phyloP scores from a whole-genome alignment of 345 rosid species.

The Mercurialis annua region DNA sequence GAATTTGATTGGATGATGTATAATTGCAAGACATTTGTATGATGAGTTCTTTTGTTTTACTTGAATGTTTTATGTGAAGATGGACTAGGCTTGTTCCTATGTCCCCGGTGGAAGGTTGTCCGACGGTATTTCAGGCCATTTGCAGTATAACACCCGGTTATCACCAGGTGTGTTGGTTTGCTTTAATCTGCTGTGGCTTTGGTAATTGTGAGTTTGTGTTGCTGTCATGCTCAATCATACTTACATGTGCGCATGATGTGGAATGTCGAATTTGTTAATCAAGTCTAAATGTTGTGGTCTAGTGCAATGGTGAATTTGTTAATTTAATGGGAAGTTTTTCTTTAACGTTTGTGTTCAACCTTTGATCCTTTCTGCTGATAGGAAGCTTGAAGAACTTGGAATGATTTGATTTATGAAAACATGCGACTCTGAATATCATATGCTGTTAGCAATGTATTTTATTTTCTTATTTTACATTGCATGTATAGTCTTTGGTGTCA shows the following conservation, averaged over 20 bases:
- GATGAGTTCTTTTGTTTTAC: not conserved
- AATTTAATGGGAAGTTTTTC: not conserved
- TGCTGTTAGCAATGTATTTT: not conserved
- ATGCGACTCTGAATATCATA: not conserved
- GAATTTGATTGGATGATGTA: not conserved
- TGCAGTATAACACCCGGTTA: slow-evolving; percentile 24
- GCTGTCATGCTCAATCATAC: not conserved
- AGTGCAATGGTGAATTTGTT: not conserved
- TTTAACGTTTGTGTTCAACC: not conserved
- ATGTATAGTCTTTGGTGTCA: not conserved
- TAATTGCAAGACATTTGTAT: slow-evolving; percentile 1
- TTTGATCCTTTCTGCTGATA: not conserved
- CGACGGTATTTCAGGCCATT: slow-evolving; percentile 28
- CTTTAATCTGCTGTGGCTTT: slow-evolving; percentile 6
- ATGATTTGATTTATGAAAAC: not conserved
- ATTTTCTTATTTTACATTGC: not conserved
- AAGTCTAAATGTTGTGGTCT: not conserved
- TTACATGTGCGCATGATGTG: not conserved
- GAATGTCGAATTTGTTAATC: not conserved
- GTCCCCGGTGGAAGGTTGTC: slow-evolving; percentile 33
- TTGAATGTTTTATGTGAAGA: too few relatives aligned
- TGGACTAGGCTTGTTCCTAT: slow-evolving; percentile 32
- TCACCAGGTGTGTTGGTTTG: slow-evolving; percentile 28
- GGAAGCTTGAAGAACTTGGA: not conserved
- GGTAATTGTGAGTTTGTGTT: not conserved